phyloP scores from a whole-genome alignment of 768 basidiomycete genomes.

The Mycena haematopus region DNA sequence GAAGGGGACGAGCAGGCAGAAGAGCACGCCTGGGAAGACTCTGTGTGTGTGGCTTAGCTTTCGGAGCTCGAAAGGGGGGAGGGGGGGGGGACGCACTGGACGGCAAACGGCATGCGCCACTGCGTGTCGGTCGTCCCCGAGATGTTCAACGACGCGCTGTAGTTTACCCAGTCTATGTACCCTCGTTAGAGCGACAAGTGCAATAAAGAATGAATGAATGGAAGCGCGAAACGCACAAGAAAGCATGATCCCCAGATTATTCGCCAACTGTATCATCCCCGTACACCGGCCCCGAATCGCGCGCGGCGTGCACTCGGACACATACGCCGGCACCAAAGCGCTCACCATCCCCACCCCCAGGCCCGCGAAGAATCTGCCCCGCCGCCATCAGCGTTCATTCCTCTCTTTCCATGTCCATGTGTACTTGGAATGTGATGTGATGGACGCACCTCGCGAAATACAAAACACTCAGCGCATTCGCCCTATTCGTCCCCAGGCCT shows the following conservation, averaged over 20 bases:
- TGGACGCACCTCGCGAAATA: conserved; percentile 20
- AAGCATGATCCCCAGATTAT: conserved; percentile 47
- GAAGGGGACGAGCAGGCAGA: conserved; percentile 51
- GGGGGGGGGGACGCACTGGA: conserved; percentile 42
- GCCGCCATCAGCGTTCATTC: conserved; percentile 26
- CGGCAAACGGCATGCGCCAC: conserved; percentile 59
- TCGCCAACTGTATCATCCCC: conserved; percentile 47
- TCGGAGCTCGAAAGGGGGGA: background rate
- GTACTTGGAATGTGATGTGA: background rate
- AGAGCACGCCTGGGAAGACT: conserved; percentile 57
- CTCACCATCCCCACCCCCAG: conserved; percentile 66
- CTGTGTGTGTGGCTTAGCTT: conserved; percentile 23
- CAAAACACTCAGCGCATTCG: conserved; percentile 12
- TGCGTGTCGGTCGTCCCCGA: conserved; percentile 45
- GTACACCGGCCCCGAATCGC: conserved; percentile 58
- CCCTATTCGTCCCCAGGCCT: conserved; percentile 42
- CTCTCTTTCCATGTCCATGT: no score
- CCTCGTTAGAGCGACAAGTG: background rate
- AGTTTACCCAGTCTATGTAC: conserved; percentile 54
- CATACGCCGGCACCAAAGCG: conserved; percentile 56
- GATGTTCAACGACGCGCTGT: conserved; percentile 46
- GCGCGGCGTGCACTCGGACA: conserved; percentile 57
- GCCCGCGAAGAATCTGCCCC: conserved; percentile 61
- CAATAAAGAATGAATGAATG: background rate
- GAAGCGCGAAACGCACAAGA: conserved; percentile 36